phyloP scores from a whole-genome alignment of 2,329 filamentous ascomycete genomes.

The Plenodomus tracheiphilus region DNA sequence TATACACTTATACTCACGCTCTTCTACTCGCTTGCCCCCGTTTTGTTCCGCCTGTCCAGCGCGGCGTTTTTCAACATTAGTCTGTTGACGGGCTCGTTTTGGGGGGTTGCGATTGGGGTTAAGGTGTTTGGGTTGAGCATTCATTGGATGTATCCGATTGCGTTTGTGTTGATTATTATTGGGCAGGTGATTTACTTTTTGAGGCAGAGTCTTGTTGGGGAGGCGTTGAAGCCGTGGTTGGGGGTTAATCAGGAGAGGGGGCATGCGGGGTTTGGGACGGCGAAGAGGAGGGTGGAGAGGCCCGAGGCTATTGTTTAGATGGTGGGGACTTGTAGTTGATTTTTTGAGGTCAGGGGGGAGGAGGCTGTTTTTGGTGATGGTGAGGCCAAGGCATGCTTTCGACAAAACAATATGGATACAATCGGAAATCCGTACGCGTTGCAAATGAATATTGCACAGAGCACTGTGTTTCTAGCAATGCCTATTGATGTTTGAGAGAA shows the following conservation, averaged over 20 bases:
- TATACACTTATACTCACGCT: constrained; percentile 81
- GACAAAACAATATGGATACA: no score
- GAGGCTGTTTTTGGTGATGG: neutral
- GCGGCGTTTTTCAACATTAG: constrained; percentile 98
- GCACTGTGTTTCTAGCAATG: no score
- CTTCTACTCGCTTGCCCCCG: constrained; percentile 86
- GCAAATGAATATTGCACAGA: no score
- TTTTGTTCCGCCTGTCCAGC: constrained; percentile 85
- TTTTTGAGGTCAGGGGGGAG: no score
- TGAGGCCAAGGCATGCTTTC: no score
- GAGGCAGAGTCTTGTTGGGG: constrained; percentile 77
- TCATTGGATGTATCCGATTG: constrained; percentile 92
- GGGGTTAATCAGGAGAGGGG: constrained; percentile 76
- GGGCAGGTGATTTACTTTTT: constrained; percentile 89
- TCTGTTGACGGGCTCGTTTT: constrained; percentile 92
- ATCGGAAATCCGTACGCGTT: no score
- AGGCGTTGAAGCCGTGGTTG: constrained; percentile 93
- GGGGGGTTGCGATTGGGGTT: constrained; percentile 91
- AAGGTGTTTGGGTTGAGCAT: constrained; percentile 79
- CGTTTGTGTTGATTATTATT: constrained; percentile 88
- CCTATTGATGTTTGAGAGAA: no score
- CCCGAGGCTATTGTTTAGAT: constrained; percentile 33
- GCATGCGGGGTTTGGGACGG: constrained; percentile 33
- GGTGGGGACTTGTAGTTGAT: no score
- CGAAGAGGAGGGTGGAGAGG: constrained; percentile 34